These are phyloP conservation scores for Trypanosoma brucei DNA, from an alignment of 208 protist species.

Conservation along the genomic window DNA sequence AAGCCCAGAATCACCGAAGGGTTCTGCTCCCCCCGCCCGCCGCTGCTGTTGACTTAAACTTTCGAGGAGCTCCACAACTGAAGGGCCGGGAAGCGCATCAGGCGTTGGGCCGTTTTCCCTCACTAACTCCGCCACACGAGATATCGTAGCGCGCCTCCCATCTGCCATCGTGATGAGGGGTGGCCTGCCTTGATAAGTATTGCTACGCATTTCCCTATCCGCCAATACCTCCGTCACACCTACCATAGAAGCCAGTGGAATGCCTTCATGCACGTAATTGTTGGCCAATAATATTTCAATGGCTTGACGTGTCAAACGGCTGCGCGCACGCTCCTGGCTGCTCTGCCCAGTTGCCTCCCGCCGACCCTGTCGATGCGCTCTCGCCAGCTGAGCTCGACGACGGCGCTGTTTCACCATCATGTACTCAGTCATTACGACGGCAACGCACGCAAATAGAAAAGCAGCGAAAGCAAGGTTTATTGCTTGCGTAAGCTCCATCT, in stretches of 20 bases:
- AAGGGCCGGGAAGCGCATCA: neutral
- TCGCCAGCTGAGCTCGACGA: too few relatives aligned
- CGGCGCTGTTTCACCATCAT: too few relatives aligned
- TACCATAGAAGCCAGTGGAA: neutral
- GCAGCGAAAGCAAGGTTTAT: too few relatives aligned
- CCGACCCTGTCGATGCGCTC: too few relatives aligned
- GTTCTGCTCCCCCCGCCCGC: neutral
- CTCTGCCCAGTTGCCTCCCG: neutral
- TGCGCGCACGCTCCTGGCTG: conserved; percentile 1
- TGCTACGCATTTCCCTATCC: neutral
- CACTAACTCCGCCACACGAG: neutral
- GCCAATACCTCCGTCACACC: neutral
- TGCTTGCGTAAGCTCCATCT: too few relatives aligned
- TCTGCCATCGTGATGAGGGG: neutral
- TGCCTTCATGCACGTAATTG: neutral
- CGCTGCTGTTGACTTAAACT: neutral
- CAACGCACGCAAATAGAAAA: too few relatives aligned
- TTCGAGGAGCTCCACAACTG: neutral
- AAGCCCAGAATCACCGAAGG: neutral
- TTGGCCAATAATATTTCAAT: neutral
- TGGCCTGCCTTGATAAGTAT: neutral
- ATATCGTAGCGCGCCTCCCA: neutral
- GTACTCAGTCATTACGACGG: too few relatives aligned
- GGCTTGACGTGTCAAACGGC: neutral
- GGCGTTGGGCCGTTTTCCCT: neutral